Base-by-base conservation (phyloP, 176 grass and related monocot species). In the Rhipidocladum racemiflorum region DNA sequence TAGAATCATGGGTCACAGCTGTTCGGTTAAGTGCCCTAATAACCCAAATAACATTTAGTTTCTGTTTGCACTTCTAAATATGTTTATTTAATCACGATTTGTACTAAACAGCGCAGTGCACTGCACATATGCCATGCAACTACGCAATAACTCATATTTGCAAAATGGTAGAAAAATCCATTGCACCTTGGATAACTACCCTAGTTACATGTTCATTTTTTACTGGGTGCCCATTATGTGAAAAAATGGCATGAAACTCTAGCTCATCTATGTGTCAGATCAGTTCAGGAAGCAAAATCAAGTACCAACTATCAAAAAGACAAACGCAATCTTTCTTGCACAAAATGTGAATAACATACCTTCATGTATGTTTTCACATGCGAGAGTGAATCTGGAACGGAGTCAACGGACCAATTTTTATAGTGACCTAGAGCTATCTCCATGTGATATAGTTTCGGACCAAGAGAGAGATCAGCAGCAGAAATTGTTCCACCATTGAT, bases 371-470 rank as follows among this genome's bases (percentile, higher is more conserved):
- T 69, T 84, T 70, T 93, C 30, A 93, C 84, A 88, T 93, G 85
- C 79, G 86, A 38, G 65, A 95, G 85, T 76, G 86, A 82, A 66
- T 98, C 90, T 34, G 89, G 96, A 89, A 98, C 87, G n/a, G n/a
- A n/a, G n/a, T n/a, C n/a, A n/a, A n/a, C n/a, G 61, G 91, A 90
- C 96, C 96, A 98, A 76, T 90, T 93, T 72, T 95, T 98, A 78
- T 93, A 98, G 68, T 95, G 96, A 36, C 89, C 82, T 28, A 98
- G 91, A 82, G 90, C 70, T 83, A 93, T 93, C 72, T 95, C 96
- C 92, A 98, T 90, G 82, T 98, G 96, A 70, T 90, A 98, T 62
- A 98, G 85, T 83, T 98, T 98, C 24, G 89, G 96, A 30, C 75
- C 87, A 76, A 95, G 89, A 62, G 92, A 94, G 54, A 98, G 82